Conservation (phyloP, 805 yeast genomes). For the Starmerella potacharoeniae region DNA sequence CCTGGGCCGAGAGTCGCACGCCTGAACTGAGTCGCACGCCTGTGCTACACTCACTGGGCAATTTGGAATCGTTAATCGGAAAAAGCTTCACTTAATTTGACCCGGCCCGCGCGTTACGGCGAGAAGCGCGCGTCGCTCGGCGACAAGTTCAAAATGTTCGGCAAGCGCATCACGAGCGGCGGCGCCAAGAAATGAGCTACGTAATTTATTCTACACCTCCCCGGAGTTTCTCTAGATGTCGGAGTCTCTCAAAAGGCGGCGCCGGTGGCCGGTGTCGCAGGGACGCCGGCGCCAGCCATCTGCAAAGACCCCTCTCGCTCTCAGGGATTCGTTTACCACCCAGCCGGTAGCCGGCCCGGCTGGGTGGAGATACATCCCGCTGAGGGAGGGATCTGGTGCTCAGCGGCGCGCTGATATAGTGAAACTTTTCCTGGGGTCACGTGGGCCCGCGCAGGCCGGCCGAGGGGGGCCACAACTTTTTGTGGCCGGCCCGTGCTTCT, state of each 20-base stretch:
- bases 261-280: neutral
- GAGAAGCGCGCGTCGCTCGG: slow-evolving; percentile 20
- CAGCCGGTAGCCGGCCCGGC: slow-evolving; percentile 2
- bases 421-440: neutral
- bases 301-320: slow-evolving; percentile 7
- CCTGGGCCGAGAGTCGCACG: too few species aligned
- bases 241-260: slow-evolving; percentile 14
- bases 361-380: slow-evolving; percentile 18
- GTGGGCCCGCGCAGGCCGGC: neutral
- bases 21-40: too few species aligned
- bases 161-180: slow-evolving; percentile 21
- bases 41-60: too few species aligned
- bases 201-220: neutral
- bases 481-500: neutral
- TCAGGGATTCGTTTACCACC: slow-evolving; percentile 23
- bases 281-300: slow-evolving; percentile 1
- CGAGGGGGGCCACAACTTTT: neutral
- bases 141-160: slow-evolving; percentile 22
- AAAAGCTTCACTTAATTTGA: too few species aligned
- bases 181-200: slow-evolving; percentile 10
- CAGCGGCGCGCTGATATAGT: neutral
- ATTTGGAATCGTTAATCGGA: too few species aligned
- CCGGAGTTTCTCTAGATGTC: neutral
- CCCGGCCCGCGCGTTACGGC: neutral
- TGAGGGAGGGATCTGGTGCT: neutral